phyloP scores from a whole-genome alignment of 305 asterid species.

The Stenogyne calaminthoides region DNA sequence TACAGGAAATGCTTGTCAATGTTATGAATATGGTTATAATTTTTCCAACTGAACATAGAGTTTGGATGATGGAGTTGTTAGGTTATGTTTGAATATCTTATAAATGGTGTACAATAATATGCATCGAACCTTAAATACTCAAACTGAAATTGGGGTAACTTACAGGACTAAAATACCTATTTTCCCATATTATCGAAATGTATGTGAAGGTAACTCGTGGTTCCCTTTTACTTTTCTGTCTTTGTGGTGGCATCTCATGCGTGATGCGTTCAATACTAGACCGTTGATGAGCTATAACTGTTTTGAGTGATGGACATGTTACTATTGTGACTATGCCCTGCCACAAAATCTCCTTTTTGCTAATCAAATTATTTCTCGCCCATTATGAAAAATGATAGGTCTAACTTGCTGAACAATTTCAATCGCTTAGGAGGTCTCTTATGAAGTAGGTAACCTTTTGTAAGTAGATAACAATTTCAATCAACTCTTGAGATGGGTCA shows the following conservation, averaged over 20 bases:
- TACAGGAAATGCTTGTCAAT: slow-evolving; percentile 13
- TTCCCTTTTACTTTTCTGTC: slow-evolving; percentile 1
- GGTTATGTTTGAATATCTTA: slow-evolving; percentile 8
- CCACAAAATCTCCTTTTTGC: background rate
- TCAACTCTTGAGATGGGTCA: too few relatives aligned
- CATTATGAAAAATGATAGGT: background rate
- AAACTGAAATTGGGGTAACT: too few relatives aligned
- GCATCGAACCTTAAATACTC: background rate
- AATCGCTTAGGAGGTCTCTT: background rate
- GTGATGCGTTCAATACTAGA: background rate
- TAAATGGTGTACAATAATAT: background rate
- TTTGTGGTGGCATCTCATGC: background rate
- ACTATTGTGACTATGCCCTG: slow-evolving; percentile 4
- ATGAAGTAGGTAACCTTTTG: background rate
- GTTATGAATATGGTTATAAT: background rate
- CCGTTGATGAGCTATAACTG: background rate
- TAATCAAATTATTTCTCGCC: background rate
- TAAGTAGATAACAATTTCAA: too few relatives aligned
- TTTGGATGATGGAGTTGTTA: background rate
- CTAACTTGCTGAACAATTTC: background rate
- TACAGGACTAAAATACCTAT: too few relatives aligned
- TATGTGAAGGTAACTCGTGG: background rate
- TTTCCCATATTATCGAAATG: background rate
- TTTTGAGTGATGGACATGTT: slow-evolving; percentile 6
- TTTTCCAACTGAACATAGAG: background rate